phyloP scores from a whole-genome alignment of 768 basidiomycete genomes.

The Boletales sp. region DNA sequence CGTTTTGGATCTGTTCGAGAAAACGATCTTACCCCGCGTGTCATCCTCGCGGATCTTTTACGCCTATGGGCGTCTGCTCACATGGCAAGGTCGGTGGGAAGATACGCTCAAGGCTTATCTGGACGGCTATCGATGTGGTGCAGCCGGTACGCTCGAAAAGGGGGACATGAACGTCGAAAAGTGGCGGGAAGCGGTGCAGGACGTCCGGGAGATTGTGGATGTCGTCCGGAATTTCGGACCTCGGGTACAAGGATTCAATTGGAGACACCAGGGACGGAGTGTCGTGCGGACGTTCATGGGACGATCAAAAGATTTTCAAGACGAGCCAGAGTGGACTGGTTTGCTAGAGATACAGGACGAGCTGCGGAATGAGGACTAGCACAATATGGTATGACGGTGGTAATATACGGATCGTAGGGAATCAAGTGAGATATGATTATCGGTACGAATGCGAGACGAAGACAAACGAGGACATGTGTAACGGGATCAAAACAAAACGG shows the following conservation, averaged over 20 bases:
- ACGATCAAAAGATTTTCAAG: constrained; percentile 81
- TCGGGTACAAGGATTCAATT: constrained; percentile 54
- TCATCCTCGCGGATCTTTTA: constrained; percentile 78
- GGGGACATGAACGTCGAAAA: constrained; percentile 64
- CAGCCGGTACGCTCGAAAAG: constrained; percentile 55
- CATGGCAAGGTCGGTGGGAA: constrained; percentile 68
- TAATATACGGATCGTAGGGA: constrained; percentile 10
- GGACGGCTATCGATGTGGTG: constrained; percentile 75
- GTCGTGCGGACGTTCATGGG: constrained; percentile 88
- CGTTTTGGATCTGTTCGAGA: constrained; percentile 71
- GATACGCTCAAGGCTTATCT: constrained; percentile 81
- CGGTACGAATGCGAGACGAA: not conserved
- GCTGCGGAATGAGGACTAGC: constrained; percentile 16
- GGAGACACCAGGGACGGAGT: constrained; percentile 85
- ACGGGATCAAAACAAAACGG: constrained; percentile 13
- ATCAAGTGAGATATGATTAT: not conserved
- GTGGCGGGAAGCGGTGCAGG: constrained; percentile 74
- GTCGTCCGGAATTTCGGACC: constrained; percentile 82
- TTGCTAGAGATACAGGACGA: constrained; percentile 54
- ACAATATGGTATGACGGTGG: constrained; percentile 7
- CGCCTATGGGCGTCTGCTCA: constrained; percentile 77
- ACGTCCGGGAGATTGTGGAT: constrained; percentile 83
- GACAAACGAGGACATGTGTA: not conserved
- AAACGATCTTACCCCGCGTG: constrained; percentile 76
- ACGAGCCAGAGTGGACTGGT: constrained; percentile 78